Base-by-base conservation (phyloP, 345 rosid species). In the Punica granatum region DNA sequence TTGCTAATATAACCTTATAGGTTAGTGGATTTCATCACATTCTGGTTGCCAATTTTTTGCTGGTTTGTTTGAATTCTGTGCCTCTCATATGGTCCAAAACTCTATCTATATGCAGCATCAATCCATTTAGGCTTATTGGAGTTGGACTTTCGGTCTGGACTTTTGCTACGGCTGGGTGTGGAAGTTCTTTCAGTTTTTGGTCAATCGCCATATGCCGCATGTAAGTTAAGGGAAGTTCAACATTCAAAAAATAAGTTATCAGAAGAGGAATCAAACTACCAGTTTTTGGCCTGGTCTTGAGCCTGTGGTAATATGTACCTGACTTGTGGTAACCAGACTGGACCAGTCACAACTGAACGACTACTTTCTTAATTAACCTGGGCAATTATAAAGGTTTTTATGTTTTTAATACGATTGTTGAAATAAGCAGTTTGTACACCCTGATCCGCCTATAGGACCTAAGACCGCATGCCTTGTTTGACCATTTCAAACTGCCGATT, bases 81-180 rank as follows among this genome's bases (percentile, higher is more conserved):
- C 72, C n/a, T n/a, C n/a, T n/a, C n/a, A n/a, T n/a, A n/a, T 60
- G n/a, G 48, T 33, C 37, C 31, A 0, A 15, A 14, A 46, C 61
- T 70, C 3, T 51, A 42, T 63, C 4, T 3, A 12, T 64, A 6
- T 86, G 83, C 91, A 94, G 99, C 72, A 44, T 75, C 72, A 89
- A 84, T 72, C 97, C 99, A 48, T 94, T 94, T 77, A 81, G 87
- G 78, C 89, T 94, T 41, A 94, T 94, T 14, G 96, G 96, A 67
- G 85, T 84, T 39, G 99, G 98, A 70, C 80, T 94, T 66, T 82
- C 92, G 34, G 97, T 91, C 69, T 94, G 99, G 99, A 94, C 97
- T 23, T 34, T 84, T 25, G 91, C 99, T 10, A 82, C 84, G 21
- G 74, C 73, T 75, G 96, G 97, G 8, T 94, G 97, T 70, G 99